Evolutionary conservation across 1,284 basidiomycete species (phyloP).

Genomic region (Wolfiporia cocos): DNA sequence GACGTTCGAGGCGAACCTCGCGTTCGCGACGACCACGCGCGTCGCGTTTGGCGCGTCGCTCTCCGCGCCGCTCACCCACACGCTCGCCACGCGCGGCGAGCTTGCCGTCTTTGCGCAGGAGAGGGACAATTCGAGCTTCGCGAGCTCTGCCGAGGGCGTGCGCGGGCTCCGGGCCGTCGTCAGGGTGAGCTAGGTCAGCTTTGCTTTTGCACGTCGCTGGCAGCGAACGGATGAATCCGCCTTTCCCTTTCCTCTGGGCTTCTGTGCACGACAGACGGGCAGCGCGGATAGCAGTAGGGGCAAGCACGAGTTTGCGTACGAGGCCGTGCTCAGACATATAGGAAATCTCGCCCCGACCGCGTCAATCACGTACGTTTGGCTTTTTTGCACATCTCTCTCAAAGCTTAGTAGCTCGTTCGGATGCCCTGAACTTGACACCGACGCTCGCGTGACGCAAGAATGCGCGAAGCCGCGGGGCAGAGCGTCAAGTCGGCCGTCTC

Average conservation of each 20-base stretch:
- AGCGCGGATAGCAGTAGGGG: conserved; percentile 41
- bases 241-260: conserved; percentile 11
- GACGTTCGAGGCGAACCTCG: conserved; percentile 76
- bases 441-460: too few species aligned
- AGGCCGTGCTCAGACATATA: conserved; percentile 74
- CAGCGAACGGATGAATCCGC: conserved; percentile 18
- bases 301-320: conserved; percentile 76
- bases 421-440: not conserved
- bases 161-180: conserved; percentile 62
- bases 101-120: conserved; percentile 59
- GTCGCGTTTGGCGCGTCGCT: conserved; percentile 73
- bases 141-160: conserved; percentile 64
- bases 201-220: conserved; percentile 13
- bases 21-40: conserved; percentile 86
- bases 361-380: conserved; percentile 66
- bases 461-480: conserved; percentile 77
- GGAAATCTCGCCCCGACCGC: conserved; percentile 66
- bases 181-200: conserved; percentile 49
- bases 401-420: not conserved
- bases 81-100: conserved; percentile 58
- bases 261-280: conserved; percentile 34
- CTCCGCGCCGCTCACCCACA: conserved; percentile 48
- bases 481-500: conserved; percentile 82
- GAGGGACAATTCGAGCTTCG: conserved; percentile 64
- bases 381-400: too few species aligned